These are phyloP conservation scores for Eucalyptus pauciflora DNA, from an alignment of 345 rosid genomes.

Conservation along the genomic window DNA sequence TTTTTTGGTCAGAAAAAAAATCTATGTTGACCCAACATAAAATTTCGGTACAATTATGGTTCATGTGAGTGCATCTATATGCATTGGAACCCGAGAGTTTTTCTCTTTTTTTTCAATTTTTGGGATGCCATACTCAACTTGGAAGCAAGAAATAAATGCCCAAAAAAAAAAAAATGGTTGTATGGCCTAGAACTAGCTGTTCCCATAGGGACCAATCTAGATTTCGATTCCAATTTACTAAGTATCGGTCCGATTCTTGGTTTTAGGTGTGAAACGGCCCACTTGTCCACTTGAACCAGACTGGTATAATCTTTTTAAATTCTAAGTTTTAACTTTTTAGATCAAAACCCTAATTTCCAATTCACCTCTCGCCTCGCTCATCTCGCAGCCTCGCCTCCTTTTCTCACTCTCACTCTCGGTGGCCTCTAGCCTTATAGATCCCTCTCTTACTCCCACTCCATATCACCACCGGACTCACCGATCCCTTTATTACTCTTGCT, in stretches of 20 bases:
- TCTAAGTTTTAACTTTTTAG: accelerated
- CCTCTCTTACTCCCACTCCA: background rate
- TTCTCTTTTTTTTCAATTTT: too few species aligned
- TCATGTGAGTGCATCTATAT: too few species aligned
- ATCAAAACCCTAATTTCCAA: accelerated
- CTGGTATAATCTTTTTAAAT: too few species aligned
- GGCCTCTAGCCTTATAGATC: background rate
- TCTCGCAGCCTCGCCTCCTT: accelerated
- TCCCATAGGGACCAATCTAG: too few species aligned
- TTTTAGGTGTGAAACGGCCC: accelerated
- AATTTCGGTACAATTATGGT: too few species aligned
- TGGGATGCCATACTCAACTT: too few species aligned
- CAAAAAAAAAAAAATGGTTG: too few species aligned
- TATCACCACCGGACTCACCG: accelerated
- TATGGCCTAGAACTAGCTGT: accelerated
- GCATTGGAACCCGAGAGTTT: too few species aligned
- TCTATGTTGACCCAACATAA: too few species aligned
- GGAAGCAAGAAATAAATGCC: too few species aligned
- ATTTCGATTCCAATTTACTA: too few species aligned
- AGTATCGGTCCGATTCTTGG: accelerated
- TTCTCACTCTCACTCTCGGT: background rate
- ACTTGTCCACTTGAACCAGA: background rate
- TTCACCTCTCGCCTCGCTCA: background rate
- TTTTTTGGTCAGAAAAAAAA: too few species aligned
- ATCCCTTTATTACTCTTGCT: background rate